Evolutionary conservation across 1,284 basidiomycete genomes (phyloP), one percentile per base, ranked within the genome.

Genomic region (Mycosarcoma mackinlayi): DNA sequence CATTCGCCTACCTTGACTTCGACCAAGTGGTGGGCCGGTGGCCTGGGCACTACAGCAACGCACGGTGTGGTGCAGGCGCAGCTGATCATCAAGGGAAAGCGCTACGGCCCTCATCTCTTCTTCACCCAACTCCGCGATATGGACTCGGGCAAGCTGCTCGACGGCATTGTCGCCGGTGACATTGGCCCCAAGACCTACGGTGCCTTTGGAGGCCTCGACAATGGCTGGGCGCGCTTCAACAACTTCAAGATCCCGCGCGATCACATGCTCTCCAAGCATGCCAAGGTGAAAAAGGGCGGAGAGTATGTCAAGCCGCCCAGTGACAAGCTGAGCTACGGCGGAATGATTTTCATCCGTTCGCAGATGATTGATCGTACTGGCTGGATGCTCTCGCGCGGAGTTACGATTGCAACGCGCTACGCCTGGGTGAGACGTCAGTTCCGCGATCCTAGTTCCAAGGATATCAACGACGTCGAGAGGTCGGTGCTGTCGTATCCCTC

Each of bases 61-160:
- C 91, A 92, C 79, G 90, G 90, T 10, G 87, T 91, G 16, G 88
- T 92, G 0, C 90, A 92, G 76, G 91, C 91, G 1, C 88, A 90
- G 64, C 84, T 93, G 11, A 87, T 91, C 54, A 84, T 92, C 10
- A 86, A 88, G 0, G 89, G 88, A 21, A 86, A 87, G 76, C 86
- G 89, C 67, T 83, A 88, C 62, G 91, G 91, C 0, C 91, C 91
- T 2, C 91, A 92, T 82, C 83, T 92, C 34, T 93, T 92, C 84
- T 87, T 92, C 61, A 84, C 90, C 1, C 75, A 71, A 25, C 60
- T 80, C 18, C 67, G 78, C 23, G 53, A 64, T 24, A 73, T 90
- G 38, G 86, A 90, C 86, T 73, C 42, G 80, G 90, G 91, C 73
- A 85, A 81, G 27, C 77, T 86, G 4, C 83, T 90, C 16, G 88